These are phyloP conservation scores for Oryza meridionalis DNA, from an alignment of 176 grass and related monocot genomes.

Conservation along the genomic window DNA sequence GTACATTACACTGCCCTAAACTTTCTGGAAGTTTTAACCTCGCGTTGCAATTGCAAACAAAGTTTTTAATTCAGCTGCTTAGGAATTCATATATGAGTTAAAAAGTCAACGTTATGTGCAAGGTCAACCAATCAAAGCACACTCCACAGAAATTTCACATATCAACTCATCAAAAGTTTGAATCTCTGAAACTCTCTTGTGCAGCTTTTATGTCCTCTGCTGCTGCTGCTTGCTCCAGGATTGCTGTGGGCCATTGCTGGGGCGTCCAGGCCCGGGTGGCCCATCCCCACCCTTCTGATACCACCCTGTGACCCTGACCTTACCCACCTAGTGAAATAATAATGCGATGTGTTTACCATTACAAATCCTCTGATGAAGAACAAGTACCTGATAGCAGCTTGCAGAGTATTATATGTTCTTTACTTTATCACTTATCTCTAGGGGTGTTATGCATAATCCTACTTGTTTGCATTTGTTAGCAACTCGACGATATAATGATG, in stretches of 20 bases:
- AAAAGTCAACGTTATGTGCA: not conserved
- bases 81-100: not conserved
- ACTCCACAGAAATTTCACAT: not conserved
- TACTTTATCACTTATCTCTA: not conserved
- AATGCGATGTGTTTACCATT: not conserved
- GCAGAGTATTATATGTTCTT: not conserved
- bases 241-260: conserved; percentile 41
- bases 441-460: not conserved
- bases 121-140: too few relatives aligned
- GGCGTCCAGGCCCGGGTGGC: conserved; percentile 35
- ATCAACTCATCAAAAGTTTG: not conserved
- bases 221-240: conserved; percentile 62
- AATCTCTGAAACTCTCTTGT: conserved; percentile 12
- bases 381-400: not conserved
- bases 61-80: not conserved
- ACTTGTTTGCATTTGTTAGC: not conserved
- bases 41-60: not conserved
- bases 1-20: not conserved
- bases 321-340: conserved; percentile 21
- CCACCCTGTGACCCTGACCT: conserved; percentile 6
- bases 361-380: not conserved
- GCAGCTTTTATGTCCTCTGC: conserved; percentile 54
- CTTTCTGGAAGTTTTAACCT: not conserved
- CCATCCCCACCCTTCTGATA: conserved; percentile 47
- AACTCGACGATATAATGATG: not conserved